Percentiles rank a stretch among this genome's conserved stretches.
phyloP scores from a whole-genome alignment of 1,139 yeast species.

The Yamadazyma aaseri region DNA sequence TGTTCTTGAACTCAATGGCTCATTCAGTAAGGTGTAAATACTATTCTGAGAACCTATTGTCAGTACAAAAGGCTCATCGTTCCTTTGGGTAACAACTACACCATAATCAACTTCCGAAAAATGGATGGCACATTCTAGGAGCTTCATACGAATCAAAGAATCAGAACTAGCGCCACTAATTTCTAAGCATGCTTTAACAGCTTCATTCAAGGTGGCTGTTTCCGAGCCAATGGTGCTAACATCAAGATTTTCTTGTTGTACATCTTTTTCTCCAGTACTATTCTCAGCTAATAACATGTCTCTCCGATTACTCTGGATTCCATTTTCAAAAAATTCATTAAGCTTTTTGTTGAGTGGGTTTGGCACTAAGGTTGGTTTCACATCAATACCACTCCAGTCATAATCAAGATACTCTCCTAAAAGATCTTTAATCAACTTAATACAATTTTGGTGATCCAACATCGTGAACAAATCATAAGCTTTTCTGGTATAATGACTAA shows the following conservation, averaged over 20 bases:
- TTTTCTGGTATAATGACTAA: conserved; percentile 19
- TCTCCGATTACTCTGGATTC: background rate
- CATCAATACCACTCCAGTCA: conserved; percentile 34
- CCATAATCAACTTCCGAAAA: conserved; percentile 49
- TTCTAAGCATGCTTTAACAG: conserved; percentile 46
- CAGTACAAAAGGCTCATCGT: conserved; percentile 37
- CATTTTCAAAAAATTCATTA: conserved; percentile 8
- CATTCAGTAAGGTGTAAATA: conserved; percentile 34
- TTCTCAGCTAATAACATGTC: background rate
- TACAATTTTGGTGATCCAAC: conserved; percentile 17
- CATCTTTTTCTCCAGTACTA: background rate
- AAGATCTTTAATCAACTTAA: conserved; percentile 15
- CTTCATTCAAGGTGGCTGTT: conserved; percentile 17
- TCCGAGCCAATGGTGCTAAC: background rate
- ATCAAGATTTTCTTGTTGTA: background rate
- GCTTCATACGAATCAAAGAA: conserved; percentile 36
- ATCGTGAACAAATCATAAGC: conserved; percentile 21
- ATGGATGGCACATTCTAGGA: conserved; percentile 41
- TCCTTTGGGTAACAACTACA: conserved; percentile 37
- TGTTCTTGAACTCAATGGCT: conserved; percentile 40
- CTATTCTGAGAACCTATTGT: conserved; percentile 46
- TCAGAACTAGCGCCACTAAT: conserved; percentile 48
- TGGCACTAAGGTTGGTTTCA: conserved; percentile 5
- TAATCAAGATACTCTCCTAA: conserved; percentile 21
- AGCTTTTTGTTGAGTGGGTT: conserved; percentile 12